Conservation (phyloP, 179 eudicot genomes). For the Camellia oleifera region DNA sequence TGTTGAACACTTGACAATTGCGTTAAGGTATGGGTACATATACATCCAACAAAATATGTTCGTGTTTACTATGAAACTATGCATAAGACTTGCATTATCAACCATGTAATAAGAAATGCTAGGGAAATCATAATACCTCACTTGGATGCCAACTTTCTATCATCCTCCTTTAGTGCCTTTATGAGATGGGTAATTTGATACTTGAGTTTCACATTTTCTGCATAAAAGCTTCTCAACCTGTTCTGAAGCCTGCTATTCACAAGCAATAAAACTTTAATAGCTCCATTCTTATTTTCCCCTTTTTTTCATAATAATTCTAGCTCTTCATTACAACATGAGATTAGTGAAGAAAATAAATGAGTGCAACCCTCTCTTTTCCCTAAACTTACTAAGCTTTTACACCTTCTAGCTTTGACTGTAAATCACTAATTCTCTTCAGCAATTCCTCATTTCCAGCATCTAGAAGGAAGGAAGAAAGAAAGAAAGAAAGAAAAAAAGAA, state of each 20-base stretch:
- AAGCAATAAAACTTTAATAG: background rate
- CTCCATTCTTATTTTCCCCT: background rate
- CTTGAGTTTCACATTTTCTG: slow-evolving; percentile 41
- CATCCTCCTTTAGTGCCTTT: slow-evolving; percentile 37
- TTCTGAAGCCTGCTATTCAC: slow-evolving; percentile 23
- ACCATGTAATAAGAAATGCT: background rate
- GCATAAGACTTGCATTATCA: too few relatives aligned
- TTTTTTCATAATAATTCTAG: background rate
- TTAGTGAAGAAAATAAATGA: background rate
- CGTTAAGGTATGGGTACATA: too few relatives aligned
- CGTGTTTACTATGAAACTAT: too few relatives aligned
- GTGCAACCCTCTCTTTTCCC: slow-evolving; percentile 37
- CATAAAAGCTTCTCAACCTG: slow-evolving; percentile 29
- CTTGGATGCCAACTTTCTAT: slow-evolving; percentile 22
- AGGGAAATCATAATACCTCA: slow-evolving; percentile 18
- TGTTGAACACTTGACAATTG: too few relatives aligned
- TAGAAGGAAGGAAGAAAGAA: background rate
- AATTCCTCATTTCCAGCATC: slow-evolving; percentile 39
- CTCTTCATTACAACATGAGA: background rate
- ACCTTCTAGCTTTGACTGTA: slow-evolving; percentile 29
- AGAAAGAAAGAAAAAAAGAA: background rate
- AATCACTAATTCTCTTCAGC: slow-evolving; percentile 27
- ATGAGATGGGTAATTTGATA: slow-evolving; percentile 46
- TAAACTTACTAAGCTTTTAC: slow-evolving; percentile 27
- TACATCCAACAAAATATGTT: too few relatives aligned